Base-by-base conservation (phyloP, 2,329 filamentous ascomycete genomes). In the Pestalotiopsis sp. region DNA sequence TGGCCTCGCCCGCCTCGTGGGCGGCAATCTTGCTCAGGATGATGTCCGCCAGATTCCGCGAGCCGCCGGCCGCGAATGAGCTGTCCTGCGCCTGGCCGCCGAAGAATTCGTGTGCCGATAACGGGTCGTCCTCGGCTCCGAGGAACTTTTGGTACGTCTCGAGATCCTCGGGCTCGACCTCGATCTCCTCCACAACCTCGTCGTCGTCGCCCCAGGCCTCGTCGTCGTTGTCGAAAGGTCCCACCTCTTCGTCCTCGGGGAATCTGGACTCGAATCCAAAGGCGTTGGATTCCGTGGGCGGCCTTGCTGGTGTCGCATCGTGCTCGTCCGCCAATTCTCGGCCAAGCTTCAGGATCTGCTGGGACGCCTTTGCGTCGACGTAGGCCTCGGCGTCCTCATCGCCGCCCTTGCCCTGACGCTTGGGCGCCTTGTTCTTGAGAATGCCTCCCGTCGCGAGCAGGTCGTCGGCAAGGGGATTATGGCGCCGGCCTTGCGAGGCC, bases 1-100 rank as follows among this genome's bases (percentile, higher is more conserved):
- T 75, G 36, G 81, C 84, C 72, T 91, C 85, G 39, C 86, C 86
- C 3, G 93, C 92, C 83, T 99, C 96, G 75, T 97, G 93, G 69
- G 93, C 92, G 4, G 94, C 94, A 77, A 99, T 99, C 82, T 97
- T 97, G 77, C 95, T 91, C 69, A 99, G 83, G 72, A 99, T 99
- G 71, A 99, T 84, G 76, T 97, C 95, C 17, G 96, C 94, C 68
- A 99, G 85, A 79, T 98, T 97, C 71, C 92, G 93, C 14, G 87
- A 85, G 68, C 87, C 83, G 14, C 85, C 85, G 56, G 83, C 83
- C 45, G 85, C 82, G 38, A 81, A 77, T 17, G 41, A 31, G 31
- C 31, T 77, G 17, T 81, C 80, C 13, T 82, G 83, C 64, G 80
- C 78, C 52, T 80, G 81, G 79, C 84, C 80, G 80, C 79, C 83